phyloP scores from a whole-genome alignment of 345 rosid species.

The Eucalyptus virginea region DNA sequence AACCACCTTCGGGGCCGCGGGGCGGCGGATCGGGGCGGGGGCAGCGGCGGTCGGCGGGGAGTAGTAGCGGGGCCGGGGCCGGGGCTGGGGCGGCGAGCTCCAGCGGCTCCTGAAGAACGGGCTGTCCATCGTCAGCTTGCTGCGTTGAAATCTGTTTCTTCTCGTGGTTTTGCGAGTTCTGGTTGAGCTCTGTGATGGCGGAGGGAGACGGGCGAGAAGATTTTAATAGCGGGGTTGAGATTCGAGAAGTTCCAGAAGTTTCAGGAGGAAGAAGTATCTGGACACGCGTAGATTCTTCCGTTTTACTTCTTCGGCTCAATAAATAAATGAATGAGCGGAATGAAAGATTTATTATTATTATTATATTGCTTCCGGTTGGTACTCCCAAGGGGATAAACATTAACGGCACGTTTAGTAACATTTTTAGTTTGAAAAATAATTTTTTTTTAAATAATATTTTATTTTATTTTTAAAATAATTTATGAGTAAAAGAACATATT shows the following conservation, averaged over 20 bases:
- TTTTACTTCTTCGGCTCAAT: neutral
- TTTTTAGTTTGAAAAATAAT: too few species aligned
- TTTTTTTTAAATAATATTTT: too few species aligned
- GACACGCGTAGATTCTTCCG: conserved; percentile 14
- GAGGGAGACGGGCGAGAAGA: neutral
- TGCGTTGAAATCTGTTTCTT: too few species aligned
- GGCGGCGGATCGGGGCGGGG: neutral
- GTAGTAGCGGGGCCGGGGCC: neutral
- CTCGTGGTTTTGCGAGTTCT: neutral
- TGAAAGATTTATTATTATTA: too few species aligned
- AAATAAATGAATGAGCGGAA: neutral
- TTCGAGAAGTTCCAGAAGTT: conserved; percentile 28
- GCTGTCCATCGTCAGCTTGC: conserved; percentile 13
- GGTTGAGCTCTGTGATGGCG: neutral
- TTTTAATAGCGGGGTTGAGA: neutral
- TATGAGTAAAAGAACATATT: fast-evolving
- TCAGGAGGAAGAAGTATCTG: neutral
- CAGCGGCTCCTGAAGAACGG: conserved; percentile 6
- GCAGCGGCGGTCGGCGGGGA: neutral
- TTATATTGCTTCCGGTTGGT: neutral
- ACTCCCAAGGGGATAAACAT: neutral
- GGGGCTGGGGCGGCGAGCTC: neutral
- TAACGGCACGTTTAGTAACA: too few species aligned
- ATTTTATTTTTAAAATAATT: too few species aligned
- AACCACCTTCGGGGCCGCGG: conserved; percentile 20